phyloP scores from a whole-genome alignment of 345 rosid species.

The Clausena lansium region DNA sequence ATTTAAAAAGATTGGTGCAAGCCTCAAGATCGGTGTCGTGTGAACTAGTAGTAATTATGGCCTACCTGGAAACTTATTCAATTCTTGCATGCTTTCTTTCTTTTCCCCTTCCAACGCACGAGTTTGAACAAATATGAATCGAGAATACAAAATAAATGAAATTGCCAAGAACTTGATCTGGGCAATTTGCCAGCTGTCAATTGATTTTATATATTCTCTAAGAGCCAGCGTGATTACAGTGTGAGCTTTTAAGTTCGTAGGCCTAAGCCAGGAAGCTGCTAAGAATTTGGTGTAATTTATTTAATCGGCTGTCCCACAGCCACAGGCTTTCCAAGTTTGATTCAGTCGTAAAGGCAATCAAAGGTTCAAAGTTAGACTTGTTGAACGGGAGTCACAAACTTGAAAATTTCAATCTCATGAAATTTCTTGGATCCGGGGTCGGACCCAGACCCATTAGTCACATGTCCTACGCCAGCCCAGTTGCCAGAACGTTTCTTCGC shows the following conservation, averaged over 20 bases:
- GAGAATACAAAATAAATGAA: background rate
- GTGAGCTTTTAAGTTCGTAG: background rate
- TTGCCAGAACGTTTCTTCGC: conserved; percentile 11
- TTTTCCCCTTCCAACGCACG: background rate
- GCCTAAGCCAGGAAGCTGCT: conserved; percentile 2
- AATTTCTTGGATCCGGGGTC: conserved; percentile 7
- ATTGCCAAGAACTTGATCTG: background rate
- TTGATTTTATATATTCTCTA: background rate
- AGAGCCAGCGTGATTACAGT: background rate
- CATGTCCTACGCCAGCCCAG: background rate
- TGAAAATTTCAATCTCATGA: background rate
- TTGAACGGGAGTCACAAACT: background rate
- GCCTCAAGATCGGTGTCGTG: background rate
- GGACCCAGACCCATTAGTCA: background rate
- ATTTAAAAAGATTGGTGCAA: background rate
- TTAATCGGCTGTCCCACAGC: background rate
- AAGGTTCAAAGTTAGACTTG: background rate
- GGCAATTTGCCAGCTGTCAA: conserved; percentile 3
- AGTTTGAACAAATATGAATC: too few species aligned
- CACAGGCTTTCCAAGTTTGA: conserved; percentile 1
- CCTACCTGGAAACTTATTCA: background rate
- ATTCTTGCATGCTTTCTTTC: background rate
- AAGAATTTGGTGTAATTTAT: background rate
- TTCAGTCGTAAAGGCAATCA: background rate
- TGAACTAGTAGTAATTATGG: background rate